Evolutionary conservation across 352 stramenopile genomes (phyloP), one percentile per base, ranked within the genome.

Genomic region (Phytophthora hibernalis): DNA sequence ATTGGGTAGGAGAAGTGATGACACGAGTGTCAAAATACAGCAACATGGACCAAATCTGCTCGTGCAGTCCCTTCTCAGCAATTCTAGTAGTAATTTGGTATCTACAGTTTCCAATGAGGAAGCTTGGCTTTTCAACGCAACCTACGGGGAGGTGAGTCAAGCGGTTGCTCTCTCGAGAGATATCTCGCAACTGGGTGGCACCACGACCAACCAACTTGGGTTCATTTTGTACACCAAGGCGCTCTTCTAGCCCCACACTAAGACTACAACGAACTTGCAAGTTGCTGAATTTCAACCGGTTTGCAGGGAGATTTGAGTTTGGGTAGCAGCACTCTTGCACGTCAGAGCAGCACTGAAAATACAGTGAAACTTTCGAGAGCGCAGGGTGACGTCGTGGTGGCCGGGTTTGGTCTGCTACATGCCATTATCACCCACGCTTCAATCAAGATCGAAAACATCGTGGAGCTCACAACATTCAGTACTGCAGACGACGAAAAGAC

Each of bases 151-250:
- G 31, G 28, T 82, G 11, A 63, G 53, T 26, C 78, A 87, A 35
- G 68, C 52, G 20, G 72, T 65, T 24, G 71, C 76, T 11, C 24
- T 81, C 9, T 53, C 73, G 1, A 61, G 52, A n/a, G 76, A 87
- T 54, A 61, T 87, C 16, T 67, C 64, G 2, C 58, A 75, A 30
- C 65, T 61, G 35, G 79, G 82, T 43, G 78, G 76, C 30, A 84
- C 78, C 13, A 37, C 72, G 5, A 59, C 64, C 21, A 76, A 87
- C 24, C 63, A 76, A 18, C 37, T 66, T 2, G 64, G 77, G 45
- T 57, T 71, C n/a, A 53, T 83, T 49, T 16, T 56, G 16, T 87
- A 85, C 45, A 48, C 63, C 7, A 68, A 50, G 26, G 54, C 72
- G 9, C 10, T 70, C 4, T 56, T 82, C 15, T 18, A 54, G 18